Evolutionary conservation across 352 stramenopile species (phyloP), one percentile per base, ranked within the genome.

Genomic region (Phytophthora capsici): DNA sequence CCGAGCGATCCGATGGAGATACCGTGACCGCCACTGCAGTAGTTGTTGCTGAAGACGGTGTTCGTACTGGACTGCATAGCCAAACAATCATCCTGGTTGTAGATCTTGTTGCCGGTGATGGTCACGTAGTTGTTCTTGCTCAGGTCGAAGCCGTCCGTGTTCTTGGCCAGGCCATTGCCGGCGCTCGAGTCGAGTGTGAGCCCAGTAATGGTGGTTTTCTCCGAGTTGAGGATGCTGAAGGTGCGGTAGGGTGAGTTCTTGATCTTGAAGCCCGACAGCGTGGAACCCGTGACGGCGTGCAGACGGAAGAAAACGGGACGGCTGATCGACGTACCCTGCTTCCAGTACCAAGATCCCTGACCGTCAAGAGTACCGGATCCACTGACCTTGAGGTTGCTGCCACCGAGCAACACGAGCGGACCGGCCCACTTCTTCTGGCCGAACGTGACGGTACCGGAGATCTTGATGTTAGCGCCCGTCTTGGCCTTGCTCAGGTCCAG

Each of bases 331-430:
- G 55, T 47, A 20, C 59, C 64, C 45, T 82, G 63, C 22, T 71
- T 69, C 74, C 73, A 82, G 66, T 76, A 82, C 69, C 65, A 77
- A 30, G 50, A 25, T 4, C 73, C 69, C 53, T 82, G 69, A 13
- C 73, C 73, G 14, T 82, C 67, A 4, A 82, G 61, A 5, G 67
- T 77, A 1, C 69, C 73, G 3, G 61, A 40, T 4, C 73, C 73
- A 1, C 57, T 52, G 4, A 81, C 66, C 8, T 52, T 71, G 3
- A 81, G 47, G 13, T 67, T 63, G 1, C 41, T 69, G 10, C 69
- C 73, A 4, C 59, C 61, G 4, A 81, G 56, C 5, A 73, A 44
- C 7, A 82, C 38, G 8, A 82, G 69, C n/a, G 69, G 73, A 3
- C 73, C 73, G 2, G 44, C 49, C 68, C 68, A 80, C 34, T 50